These are phyloP conservation scores for Neonectria sp. DNA, from an alignment of 2,329 filamentous ascomycete genomes.

Conservation along the genomic window DNA sequence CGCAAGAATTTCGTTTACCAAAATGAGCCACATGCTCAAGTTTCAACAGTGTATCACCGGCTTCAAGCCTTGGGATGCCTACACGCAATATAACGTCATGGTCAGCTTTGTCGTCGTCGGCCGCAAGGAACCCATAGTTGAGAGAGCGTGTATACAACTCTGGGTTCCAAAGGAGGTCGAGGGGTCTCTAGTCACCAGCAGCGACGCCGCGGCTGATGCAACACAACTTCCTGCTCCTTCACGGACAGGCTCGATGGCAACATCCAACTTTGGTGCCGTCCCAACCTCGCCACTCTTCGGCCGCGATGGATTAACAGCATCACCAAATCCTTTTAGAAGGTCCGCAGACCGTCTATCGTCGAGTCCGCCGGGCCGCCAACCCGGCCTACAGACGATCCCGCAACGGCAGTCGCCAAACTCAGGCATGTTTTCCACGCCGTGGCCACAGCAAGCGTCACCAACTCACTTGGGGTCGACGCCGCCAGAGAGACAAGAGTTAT, in stretches of 20 bases:
- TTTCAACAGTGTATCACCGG: constrained; percentile 54
- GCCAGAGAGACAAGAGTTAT: constrained; percentile 32
- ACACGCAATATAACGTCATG: constrained; percentile 46
- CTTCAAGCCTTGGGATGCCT: constrained; percentile 49
- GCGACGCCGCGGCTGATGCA: constrained; percentile 39
- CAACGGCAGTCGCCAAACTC: constrained; percentile 37
- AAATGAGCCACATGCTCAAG: constrained; percentile 46
- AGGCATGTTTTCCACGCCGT: constrained; percentile 29
- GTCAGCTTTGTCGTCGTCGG: constrained; percentile 51
- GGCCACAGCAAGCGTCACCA: constrained; percentile 40
- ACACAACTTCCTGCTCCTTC: constrained; percentile 19
- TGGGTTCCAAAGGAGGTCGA: constrained; percentile 50
- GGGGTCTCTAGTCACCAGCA: constrained; percentile 48
- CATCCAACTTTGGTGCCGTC: constrained; percentile 13
- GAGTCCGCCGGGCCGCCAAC: constrained; percentile 26
- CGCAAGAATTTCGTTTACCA: constrained; percentile 48
- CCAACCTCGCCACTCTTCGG: constrained; percentile 15
- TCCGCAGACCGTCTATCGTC: constrained; percentile 21
- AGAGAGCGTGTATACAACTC: constrained; percentile 51
- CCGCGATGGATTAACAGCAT: constrained; percentile 17
- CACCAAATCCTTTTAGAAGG: constrained; percentile 8
- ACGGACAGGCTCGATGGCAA: constrained; percentile 38
- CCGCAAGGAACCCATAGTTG: constrained; percentile 41
- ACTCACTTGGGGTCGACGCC: constrained; percentile 32
- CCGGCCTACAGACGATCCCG: constrained; percentile 38